phyloP scores from a whole-genome alignment of 2,329 filamentous ascomycete species.

The Talaromyces sp. region DNA sequence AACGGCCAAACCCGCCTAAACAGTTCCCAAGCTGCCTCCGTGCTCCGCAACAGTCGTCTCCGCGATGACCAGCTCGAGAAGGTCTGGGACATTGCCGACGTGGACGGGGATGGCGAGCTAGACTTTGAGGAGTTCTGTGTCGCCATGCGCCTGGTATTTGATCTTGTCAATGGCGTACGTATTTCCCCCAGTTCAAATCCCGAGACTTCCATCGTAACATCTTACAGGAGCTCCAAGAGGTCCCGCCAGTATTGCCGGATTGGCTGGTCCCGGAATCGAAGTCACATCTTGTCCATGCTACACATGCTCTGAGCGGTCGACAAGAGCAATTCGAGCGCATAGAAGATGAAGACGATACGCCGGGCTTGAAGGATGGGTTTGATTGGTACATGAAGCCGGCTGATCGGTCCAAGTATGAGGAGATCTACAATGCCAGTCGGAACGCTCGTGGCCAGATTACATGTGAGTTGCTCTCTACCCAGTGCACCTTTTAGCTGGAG shows the following conservation, averaged over 20 bases:
- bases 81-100: conserved; percentile 96
- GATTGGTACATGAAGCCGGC: conserved; percentile 98
- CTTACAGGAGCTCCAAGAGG: conserved; percentile 78
- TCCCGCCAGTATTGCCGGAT: conserved; percentile 83
- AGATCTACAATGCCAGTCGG: conserved; percentile 92
- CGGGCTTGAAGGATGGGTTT: conserved; percentile 90
- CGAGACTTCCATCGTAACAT: neutral
- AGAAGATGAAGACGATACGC: conserved; percentile 75
- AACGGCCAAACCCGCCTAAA: conserved; percentile 67
- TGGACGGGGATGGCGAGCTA: conserved; percentile 94
- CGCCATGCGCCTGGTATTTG: conserved; percentile 96
- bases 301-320: conserved; percentile 74
- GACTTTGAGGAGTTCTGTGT: conserved; percentile 99
- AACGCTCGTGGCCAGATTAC: conserved; percentile 82
- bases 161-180: conserved; percentile 88
- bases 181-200: neutral
- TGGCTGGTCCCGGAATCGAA: conserved; percentile 98
- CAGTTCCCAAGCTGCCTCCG: conserved; percentile 69
- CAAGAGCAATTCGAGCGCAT: conserved; percentile 83
- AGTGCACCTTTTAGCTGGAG: neutral
- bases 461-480: conserved; percentile 56
- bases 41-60: conserved; percentile 73
- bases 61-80: conserved; percentile 86
- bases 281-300: conserved; percentile 84
- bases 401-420: conserved; percentile 93